These are phyloP conservation scores for Phaeoacremonium minimum DNA, from an alignment of 2,329 filamentous ascomycete genomes.

Conservation along the genomic window DNA sequence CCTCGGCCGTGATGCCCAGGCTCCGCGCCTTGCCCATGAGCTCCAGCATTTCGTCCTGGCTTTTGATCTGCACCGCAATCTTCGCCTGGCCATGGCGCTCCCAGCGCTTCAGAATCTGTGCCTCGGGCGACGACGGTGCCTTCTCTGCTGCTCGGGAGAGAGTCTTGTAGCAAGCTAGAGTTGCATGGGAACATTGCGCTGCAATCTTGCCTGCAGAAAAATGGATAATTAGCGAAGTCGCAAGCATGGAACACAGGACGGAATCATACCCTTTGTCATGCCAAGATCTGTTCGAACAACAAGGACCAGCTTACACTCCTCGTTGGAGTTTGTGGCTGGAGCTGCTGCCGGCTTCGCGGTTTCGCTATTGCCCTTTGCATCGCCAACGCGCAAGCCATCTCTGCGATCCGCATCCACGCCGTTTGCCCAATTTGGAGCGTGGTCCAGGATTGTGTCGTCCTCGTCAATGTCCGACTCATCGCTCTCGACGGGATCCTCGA, in stretches of 20 bases:
- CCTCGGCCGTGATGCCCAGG: constrained; percentile 79
- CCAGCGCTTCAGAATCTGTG: constrained; percentile 74
- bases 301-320: constrained; percentile 92
- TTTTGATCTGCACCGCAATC: constrained; percentile 85
- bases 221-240: constrained; percentile 4
- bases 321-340: constrained; percentile 46
- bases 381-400: constrained; percentile 44
- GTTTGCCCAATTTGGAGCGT: constrained; percentile 65
- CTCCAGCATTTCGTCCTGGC: constrained; percentile 74
- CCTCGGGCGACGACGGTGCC: constrained; percentile 46
- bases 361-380: constrained; percentile 25
- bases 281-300: constrained; percentile 91
- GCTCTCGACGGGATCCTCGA: constrained; percentile 60
- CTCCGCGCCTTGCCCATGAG: constrained; percentile 75
- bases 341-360: constrained; percentile 19
- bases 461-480: constrained; percentile 66
- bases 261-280: constrained; percentile 82
- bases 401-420: constrained; percentile 53
- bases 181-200: constrained; percentile 93
- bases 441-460: constrained; percentile 54
- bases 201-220: constrained; percentile 78
- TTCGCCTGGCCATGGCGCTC: constrained; percentile 85
- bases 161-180: constrained; percentile 92
- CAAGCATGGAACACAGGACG: background rate
- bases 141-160: constrained; percentile 53